phyloP scores from a whole-genome alignment of 2,329 filamentous ascomycete genomes.

The Trichophyton schoenleinii region DNA sequence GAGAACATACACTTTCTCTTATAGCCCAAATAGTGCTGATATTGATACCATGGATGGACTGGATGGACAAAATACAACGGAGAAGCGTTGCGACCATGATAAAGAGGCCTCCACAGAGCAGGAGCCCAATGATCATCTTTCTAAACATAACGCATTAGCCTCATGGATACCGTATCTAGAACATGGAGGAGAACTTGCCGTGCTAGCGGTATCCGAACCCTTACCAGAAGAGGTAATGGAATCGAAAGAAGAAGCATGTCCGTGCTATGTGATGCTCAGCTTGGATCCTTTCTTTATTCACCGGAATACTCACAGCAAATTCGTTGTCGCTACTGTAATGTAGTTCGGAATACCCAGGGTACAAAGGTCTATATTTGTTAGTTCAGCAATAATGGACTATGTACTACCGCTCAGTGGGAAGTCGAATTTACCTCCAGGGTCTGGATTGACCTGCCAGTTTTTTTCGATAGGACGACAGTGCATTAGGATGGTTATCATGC shows the following conservation, averaged over 20 bases:
- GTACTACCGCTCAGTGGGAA: neutral
- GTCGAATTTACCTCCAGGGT: slow-evolving; percentile 26
- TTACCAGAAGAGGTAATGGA: slow-evolving; percentile 31
- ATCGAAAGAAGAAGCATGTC: slow-evolving; percentile 31
- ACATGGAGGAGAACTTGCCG: slow-evolving; percentile 13
- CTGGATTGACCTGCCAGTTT: slow-evolving; percentile 33
- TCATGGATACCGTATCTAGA: neutral
- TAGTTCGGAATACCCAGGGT: slow-evolving; percentile 29
- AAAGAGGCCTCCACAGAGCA: slow-evolving; percentile 36
- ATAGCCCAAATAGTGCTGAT: slow-evolving; percentile 33
- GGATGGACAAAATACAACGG: slow-evolving; percentile 31
- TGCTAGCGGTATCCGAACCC: slow-evolving; percentile 27
- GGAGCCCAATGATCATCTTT: slow-evolving; percentile 29
- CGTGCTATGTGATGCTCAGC: slow-evolving; percentile 20
- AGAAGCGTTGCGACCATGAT: slow-evolving; percentile 33
- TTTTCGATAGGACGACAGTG: slow-evolving; percentile 29
- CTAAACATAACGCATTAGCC: slow-evolving; percentile 8
- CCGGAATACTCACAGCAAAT: slow-evolving; percentile 22
- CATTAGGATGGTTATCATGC: slow-evolving; percentile 25
- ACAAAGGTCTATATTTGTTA: slow-evolving; percentile 20
- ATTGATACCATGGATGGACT: slow-evolving; percentile 28
- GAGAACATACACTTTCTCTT: slow-evolving; percentile 28
- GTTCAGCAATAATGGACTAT: neutral
- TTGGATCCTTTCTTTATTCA: neutral
- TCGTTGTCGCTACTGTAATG: slow-evolving; percentile 26